Base-by-base conservation (phyloP, 441 rosid species). In the Biscutella laevigata region DNA sequence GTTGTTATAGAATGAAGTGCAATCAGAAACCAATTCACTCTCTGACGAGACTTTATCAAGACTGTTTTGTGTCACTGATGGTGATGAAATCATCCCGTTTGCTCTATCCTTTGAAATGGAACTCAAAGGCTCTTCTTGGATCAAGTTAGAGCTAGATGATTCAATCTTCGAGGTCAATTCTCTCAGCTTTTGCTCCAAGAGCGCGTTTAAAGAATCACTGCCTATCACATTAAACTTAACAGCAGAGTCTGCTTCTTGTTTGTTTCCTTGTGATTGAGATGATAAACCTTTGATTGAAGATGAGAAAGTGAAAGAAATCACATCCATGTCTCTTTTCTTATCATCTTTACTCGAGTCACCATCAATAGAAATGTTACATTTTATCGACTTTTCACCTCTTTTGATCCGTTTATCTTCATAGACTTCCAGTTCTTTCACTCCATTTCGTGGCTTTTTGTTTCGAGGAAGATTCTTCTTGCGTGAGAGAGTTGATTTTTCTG, bases 221-320 rank as follows among this genome's bases (percentile, higher is more conserved):
- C 86, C 86, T 4, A 94, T 76, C 35, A 78, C 78, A 65, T 80
- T 82, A 53, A 71, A 76, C 50, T 69, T 83, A 51, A 68, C 43
- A n/a, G 94, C 69, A 61, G 99, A 66, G 17, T 70, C 56, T 41
- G 69, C 42, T 68, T 66, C 61, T 81, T 79, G 69, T 61, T 74
- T 68, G 43, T 67, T 63, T 62, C 82, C 53, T 67, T 78, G 81
- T 10, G 72, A 62, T 50, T 43, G 74, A 48, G 79, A 56, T 35
- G 73, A 26, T 49, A 84, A 70, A 25, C 88, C 77, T 24, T 81
- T 65, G 42, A 92, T 62, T 3, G 97, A 95, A 21, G 97, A 81
- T 0, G 95, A 83, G 71, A 92, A 92, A 22, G 99, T 92, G 53
- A 92, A 92, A 12, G 99, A 92, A 39, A 92, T 81, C 58, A 92